Base-by-base conservation (phyloP, 352 stramenopile species). In the Phytophthora fragariae region DNA sequence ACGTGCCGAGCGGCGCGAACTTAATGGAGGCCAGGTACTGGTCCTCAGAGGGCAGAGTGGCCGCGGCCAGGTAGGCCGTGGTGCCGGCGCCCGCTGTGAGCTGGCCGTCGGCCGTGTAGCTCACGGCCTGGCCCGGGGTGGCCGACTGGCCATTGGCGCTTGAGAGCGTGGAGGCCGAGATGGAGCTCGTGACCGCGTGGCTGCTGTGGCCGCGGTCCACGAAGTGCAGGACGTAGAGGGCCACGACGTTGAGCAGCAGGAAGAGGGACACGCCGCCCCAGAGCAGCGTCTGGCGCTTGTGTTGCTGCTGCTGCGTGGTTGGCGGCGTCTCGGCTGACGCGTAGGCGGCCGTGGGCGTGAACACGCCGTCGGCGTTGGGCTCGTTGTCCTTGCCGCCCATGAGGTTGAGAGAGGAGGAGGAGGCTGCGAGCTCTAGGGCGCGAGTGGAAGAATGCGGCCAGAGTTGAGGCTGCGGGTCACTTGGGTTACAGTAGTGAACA, bases 211-310 rank as follows among this genome's bases (percentile, higher is more conserved):
- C 81, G 62, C 84, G 84, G 79, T 93, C 84, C 19, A 77, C 85
- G 72, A 95, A 95, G 80, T 95, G 88, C 47, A 95, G 68, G 44
- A 93, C 75, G 83, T 95, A 95, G 33, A 95, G 78, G 44, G 91
- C 88, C 63, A 95, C 89, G 81, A 94, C 78, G 79, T 94, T 94
- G 82, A 91, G 64, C 41, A 92, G 73, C 33, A 94, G 69, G 73
- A 94, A 93, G 69, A 77, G 52, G 39, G 57, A 79, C 59, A 89
- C 59, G 63, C 70, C 59, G 14, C 79, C 65, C 58, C 79, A 78
- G 37, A 82, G 53, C 35, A 70, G 56, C 56, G 77, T 83, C 68
- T 80, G 71, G 19, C 79, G 80, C 59, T 79, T 81, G 59, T 46
- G 69, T 27, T 27, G 24, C 24, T 27, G 24, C 24, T 27, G 24